Evolutionary conservation across 1,284 basidiomycete species (phyloP), one percentile per base, ranked within the genome.

Genomic region (Coniferiporia weirii): DNA sequence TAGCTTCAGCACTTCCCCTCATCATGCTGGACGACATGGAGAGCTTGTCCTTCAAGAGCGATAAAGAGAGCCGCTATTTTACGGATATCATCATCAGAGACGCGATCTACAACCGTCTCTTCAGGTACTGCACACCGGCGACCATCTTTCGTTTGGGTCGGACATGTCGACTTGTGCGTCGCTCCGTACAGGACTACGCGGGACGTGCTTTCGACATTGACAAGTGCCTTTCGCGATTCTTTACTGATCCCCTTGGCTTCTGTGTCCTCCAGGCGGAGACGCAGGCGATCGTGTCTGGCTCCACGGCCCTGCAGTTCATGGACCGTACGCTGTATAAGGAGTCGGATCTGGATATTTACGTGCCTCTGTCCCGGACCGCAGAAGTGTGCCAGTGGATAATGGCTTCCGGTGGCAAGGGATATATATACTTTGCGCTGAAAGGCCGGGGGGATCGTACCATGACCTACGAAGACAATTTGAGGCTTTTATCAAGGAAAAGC

Each of bases 231-330:
- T 15, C 22, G 27, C 54, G 54, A 7, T 64, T 62, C 52, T 65
- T 65, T 52, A n/a, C 20, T 4, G 52, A 62, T 38, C 59, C 63
- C 13, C 22, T 63, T 34, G 46, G 22, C 10, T 67, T 66, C 44
- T 60, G 66, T 8, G 43, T 20, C n/a, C 48, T 67, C 8, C 64
- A 64, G 48, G 64, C 64, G 19, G 36, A 44, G 17, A 65, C 65
- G 10, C 59, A 56, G 7, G 56, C 59, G 4, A 34, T 67, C 48
- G 54, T 67, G 12, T 63, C 62, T 1, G 66, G 66, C 4, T 66
- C 64, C 4, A 54, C 45, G 12, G 64, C 66, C 0, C 55, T 67
- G 8, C 64, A 67, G 51, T 63, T 66, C 45, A 56, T 67, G 34
- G 61, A 61, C 36, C 48, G 65, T 9, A 60, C 57, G 20, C 45